phyloP scores from a whole-genome alignment of 768 basidiomycete genomes.

The Polyporus arcularius region DNA sequence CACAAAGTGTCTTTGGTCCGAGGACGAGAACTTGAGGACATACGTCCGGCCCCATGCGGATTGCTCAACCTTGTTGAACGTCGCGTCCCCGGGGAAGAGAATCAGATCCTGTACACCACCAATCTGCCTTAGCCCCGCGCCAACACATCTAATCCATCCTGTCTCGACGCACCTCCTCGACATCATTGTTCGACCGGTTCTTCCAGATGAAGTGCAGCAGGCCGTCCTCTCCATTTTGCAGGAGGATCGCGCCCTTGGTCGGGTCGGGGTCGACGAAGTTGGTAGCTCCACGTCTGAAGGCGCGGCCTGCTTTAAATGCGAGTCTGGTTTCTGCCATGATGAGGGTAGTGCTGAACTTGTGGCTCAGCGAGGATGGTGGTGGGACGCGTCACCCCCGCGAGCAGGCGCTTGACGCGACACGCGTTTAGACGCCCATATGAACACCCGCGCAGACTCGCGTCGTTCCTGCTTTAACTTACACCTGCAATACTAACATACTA shows the following conservation, averaged over 20 bases:
- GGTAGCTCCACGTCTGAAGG: conserved; percentile 63
- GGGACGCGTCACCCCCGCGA: conserved; percentile 14
- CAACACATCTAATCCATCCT: neutral
- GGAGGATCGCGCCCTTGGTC: conserved; percentile 71
- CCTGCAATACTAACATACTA: no score
- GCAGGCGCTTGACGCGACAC: conserved; percentile 14
- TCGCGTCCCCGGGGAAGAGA: conserved; percentile 84
- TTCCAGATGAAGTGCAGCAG: conserved; percentile 82
- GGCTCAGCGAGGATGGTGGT: neutral
- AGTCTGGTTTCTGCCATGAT: conserved; percentile 31
- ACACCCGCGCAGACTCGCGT: no score
- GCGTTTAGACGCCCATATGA: neutral
- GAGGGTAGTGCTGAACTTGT: neutral
- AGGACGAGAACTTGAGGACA: conserved; percentile 90
- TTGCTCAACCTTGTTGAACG: conserved; percentile 73
- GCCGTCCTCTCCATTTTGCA: conserved; percentile 72
- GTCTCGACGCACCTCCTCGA: conserved; percentile 56
- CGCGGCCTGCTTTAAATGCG: conserved; percentile 72
- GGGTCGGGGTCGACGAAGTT: conserved; percentile 68
- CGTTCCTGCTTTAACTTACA: no score
- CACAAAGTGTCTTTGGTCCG: conserved; percentile 88
- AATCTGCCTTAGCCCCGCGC: neutral
- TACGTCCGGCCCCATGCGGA: conserved; percentile 70
- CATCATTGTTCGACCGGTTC: conserved; percentile 59
- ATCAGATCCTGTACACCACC: conserved; percentile 70